Evolutionary conservation across 441 rosid genomes (phyloP).

Genomic region (Euphorbia schlechtendalii): DNA sequence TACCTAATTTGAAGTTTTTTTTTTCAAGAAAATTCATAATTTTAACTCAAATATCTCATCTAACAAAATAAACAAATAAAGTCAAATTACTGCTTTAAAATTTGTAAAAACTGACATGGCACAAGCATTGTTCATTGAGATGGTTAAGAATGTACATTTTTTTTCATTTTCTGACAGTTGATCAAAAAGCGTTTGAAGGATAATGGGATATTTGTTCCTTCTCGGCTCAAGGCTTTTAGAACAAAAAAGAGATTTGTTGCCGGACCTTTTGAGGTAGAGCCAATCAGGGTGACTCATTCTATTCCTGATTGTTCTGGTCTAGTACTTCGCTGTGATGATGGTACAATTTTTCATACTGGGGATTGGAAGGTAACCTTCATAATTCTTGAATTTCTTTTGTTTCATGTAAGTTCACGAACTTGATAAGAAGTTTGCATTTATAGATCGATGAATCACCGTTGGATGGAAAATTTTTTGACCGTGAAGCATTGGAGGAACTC

Average conservation of each 20-base stretch:
- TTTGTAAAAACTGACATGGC: not conserved
- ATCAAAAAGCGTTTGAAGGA: conserved; percentile 95
- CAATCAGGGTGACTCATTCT: conserved; percentile 89
- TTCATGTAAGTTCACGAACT: conserved; percentile 18
- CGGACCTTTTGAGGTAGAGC: conserved; percentile 97
- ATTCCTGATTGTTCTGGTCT: conserved; percentile 98
- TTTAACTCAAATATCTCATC: too few species aligned
- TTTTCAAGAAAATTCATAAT: not conserved
- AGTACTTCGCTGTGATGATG: conserved; percentile 94
- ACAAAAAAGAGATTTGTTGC: conserved; percentile 68
- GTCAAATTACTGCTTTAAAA: not conserved
- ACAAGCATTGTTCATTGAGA: conserved; percentile 8
- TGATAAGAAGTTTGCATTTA: conserved; percentile 22
- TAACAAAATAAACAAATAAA: not conserved
- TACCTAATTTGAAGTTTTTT: not conserved
- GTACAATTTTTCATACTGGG: conserved; percentile 94
- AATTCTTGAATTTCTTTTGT: conserved; percentile 12
- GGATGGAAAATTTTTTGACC: conserved; percentile 85
- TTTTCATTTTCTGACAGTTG: conserved; percentile 43
- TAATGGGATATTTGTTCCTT: conserved; percentile 81
- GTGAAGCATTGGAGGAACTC: conserved; percentile 75
- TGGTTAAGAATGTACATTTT: conserved; percentile 3
- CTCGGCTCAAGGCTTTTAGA: conserved; percentile 72
- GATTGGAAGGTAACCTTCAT: conserved; percentile 81
- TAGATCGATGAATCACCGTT: conserved; percentile 95